Conservation (phyloP, 75 land plant species). For the Picea sitchensis region DNA sequence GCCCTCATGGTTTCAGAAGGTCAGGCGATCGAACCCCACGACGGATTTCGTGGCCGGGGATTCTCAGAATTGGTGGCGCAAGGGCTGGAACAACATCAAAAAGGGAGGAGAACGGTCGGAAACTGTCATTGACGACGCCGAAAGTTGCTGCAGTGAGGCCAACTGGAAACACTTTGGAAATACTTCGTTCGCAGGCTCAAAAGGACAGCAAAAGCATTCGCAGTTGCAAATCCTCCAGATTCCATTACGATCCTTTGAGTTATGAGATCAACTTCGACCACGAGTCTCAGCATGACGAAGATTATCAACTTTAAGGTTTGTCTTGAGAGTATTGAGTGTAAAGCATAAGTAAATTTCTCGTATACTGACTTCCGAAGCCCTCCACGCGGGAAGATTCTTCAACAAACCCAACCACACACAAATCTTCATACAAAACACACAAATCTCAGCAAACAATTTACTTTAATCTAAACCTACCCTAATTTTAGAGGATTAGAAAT, state of each 20-base stretch:
- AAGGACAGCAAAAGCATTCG: neutral
- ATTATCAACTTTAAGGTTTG: no score
- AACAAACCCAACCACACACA: no score
- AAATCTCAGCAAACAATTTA: no score
- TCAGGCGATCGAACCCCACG: neutral
- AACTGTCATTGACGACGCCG: neutral
- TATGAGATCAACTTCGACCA: constrained; percentile 4
- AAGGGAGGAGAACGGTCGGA: neutral
- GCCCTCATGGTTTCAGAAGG: neutral
- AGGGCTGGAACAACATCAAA: neutral
- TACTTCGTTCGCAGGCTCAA: neutral
- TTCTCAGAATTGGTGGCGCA: neutral
- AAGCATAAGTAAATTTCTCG: no score
- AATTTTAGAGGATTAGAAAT: no score
- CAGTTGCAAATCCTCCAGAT: neutral
- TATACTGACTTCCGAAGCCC: no score
- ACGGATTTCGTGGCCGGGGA: neutral
- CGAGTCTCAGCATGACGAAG: neutral
- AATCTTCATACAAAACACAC: no score
- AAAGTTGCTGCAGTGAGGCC: neutral
- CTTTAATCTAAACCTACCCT: no score
- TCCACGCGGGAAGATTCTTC: no score
- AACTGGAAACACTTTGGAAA: constrained; percentile 7
- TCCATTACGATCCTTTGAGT: neutral
- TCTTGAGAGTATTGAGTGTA: no score